Evolutionary conservation across 495 filamentous ascomycete genomes (phyloP).

Genomic region (Tuber melanosporum): DNA sequence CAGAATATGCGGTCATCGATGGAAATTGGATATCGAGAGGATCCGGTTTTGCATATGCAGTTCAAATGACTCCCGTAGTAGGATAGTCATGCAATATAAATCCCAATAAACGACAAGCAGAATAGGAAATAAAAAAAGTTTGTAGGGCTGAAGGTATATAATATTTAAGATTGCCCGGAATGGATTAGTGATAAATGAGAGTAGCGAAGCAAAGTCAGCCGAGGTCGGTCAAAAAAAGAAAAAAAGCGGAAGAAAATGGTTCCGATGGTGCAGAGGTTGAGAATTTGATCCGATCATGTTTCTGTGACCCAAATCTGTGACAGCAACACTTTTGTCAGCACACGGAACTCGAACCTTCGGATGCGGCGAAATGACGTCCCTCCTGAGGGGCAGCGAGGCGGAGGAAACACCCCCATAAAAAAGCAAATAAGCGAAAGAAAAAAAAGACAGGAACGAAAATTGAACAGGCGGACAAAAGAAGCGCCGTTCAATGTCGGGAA

Average conservation of each 20-base stretch:
- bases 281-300: slow-evolving; percentile 19
- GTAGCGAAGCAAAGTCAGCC: slow-evolving; percentile 13
- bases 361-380: not conserved
- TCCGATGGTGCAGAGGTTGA: slow-evolving; percentile 6
- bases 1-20: not conserved
- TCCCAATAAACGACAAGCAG: slow-evolving; percentile 1
- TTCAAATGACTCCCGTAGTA: not conserved
- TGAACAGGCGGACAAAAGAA: not conserved
- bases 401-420: not conserved
- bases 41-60: slow-evolving; percentile 1
- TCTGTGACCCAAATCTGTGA: slow-evolving; percentile 64
- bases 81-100: not conserved
- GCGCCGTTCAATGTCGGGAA: not conserved
- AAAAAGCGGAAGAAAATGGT: not conserved
- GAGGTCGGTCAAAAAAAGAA: slow-evolving; percentile 18
- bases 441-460: not conserved
- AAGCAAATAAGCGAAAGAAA: not conserved
- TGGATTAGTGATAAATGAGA: slow-evolving; percentile 20
- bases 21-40: not conserved
- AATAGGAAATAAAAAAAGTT: slow-evolving; percentile 10
- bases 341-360: not conserved
- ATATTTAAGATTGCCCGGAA: slow-evolving; percentile 15
- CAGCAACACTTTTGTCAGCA: slow-evolving; percentile 23
- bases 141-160: slow-evolving; percentile 14
- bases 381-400: not conserved